Evolutionary conservation across 1,284 basidiomycete genomes (phyloP).

Genomic region (Polyporus tsugae): DNA sequence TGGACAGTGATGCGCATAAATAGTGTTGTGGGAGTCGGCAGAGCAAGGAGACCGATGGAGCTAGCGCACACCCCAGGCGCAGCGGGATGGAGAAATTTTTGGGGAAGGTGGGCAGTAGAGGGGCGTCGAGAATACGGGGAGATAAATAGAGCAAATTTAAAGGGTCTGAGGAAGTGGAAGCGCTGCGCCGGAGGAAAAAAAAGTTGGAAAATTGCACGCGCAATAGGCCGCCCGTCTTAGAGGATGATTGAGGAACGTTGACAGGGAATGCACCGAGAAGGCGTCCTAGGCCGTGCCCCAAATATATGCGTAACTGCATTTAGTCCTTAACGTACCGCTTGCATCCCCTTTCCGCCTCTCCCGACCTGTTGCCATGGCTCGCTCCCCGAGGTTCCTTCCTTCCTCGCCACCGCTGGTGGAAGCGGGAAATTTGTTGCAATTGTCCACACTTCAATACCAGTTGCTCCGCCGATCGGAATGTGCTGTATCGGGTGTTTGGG

Average conservation of each 20-base stretch:
- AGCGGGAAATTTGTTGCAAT: not conserved
- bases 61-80: not conserved
- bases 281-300: not conserved
- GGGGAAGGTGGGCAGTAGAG: not conserved
- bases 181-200: not conserved
- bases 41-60: not conserved
- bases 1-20: not conserved
- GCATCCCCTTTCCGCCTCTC: not conserved
- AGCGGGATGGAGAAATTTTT: not conserved
- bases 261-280: not conserved
- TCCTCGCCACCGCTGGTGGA: not conserved
- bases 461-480: not conserved
- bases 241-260: conserved; percentile 8
- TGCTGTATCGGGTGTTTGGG: not conserved
- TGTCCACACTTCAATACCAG: not conserved
- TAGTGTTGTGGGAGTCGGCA: not conserved
- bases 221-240: not conserved
- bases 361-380: not conserved
- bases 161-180: not conserved
- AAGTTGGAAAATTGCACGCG: conserved; percentile 1
- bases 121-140: not conserved
- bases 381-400: not conserved
- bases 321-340: not conserved
- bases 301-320: not conserved
- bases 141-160: not conserved